Evolutionary conservation across 192 early-diverging fungal genomes (phyloP), one percentile per base, ranked within the genome.

Genomic region (Diversispora epigaea): DNA sequence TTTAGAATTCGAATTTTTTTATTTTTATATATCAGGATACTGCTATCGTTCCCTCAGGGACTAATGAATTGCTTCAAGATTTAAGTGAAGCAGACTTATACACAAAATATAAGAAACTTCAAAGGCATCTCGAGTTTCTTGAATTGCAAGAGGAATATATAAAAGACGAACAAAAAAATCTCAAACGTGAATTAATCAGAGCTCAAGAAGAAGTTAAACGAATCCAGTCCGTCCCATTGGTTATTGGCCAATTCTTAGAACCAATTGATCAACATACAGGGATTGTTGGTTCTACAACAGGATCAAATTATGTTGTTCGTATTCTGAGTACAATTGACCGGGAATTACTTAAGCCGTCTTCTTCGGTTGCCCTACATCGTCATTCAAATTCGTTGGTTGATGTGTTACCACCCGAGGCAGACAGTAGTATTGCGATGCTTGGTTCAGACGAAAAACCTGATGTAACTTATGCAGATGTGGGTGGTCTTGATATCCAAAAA

Each of bases 71-170:
- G 12, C 58, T 87, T 11, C 85, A 90, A 50, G 91, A 92, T 41
- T 72, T 90, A 61, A 84, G 86, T 61, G 93, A 95, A 77, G 85
- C 89, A 47, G 97, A 99, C 82, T 81, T 95, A 54, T 99, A 99
- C 81, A 91, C 92, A 54, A 93, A 92, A 57, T 87, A 95, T 75
- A 99, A 99, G 86, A 96, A 95, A 77, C 88, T 98, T 19, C 93
- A 97, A 75, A 89, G 93, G 47, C 94, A 98, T 79, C 82, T 98
- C 19, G 97, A 99, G 83, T 93, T 99, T 76, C 84, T 99, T 54
- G 92, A 95, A 65, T 85, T 99, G 39, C 96, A 99, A 85, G 96
- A 99, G 80, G 96, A 98, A 81, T 99, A 98, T 82, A 99, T 99
- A 82, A 97, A 97, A 84, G 95, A 97, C 78, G 96, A 99, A 82